Percentiles rank a stretch among this genome's conserved stretches.
Evolutionary conservation across 805 yeast genomes (phyloP).

Genomic region (Ogataea thermomethanolica): DNA sequence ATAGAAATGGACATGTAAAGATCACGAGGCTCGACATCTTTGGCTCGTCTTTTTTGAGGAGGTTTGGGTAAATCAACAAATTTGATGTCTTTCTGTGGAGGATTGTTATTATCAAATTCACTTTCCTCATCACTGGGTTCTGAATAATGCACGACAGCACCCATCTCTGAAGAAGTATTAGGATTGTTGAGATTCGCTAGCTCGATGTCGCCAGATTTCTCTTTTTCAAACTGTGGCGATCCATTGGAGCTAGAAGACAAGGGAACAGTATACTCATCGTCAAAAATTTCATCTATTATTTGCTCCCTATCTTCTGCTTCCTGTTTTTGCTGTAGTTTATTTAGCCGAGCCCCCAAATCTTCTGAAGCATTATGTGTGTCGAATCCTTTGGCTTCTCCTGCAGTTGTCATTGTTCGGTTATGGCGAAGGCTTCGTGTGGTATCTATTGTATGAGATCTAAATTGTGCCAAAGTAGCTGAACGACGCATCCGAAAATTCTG

Average conservation of each 20-base stretch:
- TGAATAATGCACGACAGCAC: conserved; percentile 32
- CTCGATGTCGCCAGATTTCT: conserved; percentile 10
- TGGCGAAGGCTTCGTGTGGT: conserved; percentile 12
- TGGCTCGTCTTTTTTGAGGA: conserved; percentile 31
- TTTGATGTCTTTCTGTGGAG: conserved; percentile 38
- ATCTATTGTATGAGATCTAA: conserved; percentile 31
- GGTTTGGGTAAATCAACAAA: conserved; percentile 63
- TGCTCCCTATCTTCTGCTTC: conserved; percentile 10
- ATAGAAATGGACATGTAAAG: conserved; percentile 80
- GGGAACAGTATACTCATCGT: conserved; percentile 15
- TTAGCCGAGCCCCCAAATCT: conserved; percentile 25
- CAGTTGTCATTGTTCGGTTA: conserved; percentile 7
- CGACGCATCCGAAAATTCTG: conserved; percentile 78
- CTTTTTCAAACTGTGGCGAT: conserved; percentile 13
- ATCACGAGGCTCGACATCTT: conserved; percentile 74
- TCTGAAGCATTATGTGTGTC: conserved; percentile 33
- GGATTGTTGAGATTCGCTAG: conserved; percentile 1
- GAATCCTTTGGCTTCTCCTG: conserved; percentile 10
- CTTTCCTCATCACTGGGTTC: conserved; percentile 41
- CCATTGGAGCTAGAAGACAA: conserved; percentile 22
- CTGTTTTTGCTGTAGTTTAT: conserved; percentile 15
- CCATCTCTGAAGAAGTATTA: conserved; percentile 5
- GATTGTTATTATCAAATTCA: conserved; percentile 3
- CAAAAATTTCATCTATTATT: conserved; percentile 18
- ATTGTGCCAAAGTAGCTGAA: conserved; percentile 64